These are phyloP conservation scores for Ampelocalamus luodianensis DNA, from an alignment of 176 grass and related monocot genomes.

Conservation along the genomic window DNA sequence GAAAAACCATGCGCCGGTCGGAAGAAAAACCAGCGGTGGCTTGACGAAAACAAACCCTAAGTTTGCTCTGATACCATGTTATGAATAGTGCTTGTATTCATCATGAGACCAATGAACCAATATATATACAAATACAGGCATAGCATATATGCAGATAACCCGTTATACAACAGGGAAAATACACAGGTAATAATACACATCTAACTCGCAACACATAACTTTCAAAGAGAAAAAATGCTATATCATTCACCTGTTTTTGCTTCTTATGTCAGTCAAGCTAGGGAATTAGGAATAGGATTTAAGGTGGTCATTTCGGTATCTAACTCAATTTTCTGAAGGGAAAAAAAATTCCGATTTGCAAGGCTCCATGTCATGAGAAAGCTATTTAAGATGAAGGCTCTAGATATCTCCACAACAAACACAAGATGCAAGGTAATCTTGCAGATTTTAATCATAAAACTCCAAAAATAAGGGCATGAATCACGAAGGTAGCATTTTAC, in stretches of 20 bases:
- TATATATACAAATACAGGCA: too few species aligned
- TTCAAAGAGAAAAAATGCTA: constrained; percentile 8
- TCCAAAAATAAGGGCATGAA: constrained; percentile 25
- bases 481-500: constrained; percentile 45
- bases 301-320: constrained; percentile 10
- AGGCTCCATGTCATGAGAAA: constrained; percentile 4
- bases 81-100: too few species aligned
- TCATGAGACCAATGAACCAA: too few species aligned
- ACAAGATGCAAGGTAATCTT: constrained; percentile 11
- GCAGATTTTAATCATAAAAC: not conserved
- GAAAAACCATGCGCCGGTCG: too few species aligned
- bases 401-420: not conserved
- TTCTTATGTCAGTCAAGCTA: constrained; percentile 6
- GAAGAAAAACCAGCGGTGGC: too few species aligned
- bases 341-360: not conserved
- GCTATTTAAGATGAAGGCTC: constrained; percentile 1
- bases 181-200: too few species aligned
- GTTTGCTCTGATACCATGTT: too few species aligned
- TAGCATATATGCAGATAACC: too few species aligned
- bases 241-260: not conserved
- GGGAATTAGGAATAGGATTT: not conserved
- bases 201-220: not conserved
- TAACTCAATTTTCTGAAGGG: not conserved
- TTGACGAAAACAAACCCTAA: too few species aligned
- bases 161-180: too few species aligned